Base-by-base conservation (phyloP, 345 rosid genomes). In the Moringa oleifera region DNA sequence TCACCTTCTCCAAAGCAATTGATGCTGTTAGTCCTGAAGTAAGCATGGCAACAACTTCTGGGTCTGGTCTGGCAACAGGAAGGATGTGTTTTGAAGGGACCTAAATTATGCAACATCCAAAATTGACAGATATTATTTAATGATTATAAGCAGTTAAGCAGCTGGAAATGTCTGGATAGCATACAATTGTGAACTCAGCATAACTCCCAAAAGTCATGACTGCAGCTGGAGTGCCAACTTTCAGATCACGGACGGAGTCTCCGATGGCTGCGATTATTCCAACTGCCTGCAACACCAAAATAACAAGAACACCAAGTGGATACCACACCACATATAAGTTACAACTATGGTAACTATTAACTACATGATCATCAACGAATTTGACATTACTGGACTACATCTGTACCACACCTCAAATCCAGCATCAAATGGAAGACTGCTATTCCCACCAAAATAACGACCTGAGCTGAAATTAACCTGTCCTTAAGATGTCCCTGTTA, bases 391-490 rank as follows among this genome's bases (percentile, higher is more conserved):
- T 22, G 25, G 23, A 54, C 45, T 9, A 53, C 12, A 62, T 53
- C 23, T 55, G 33, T 17, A 28, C 8, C 23, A 0, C 65, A 90
- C 98, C 96, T 93, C 98, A 75, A 93, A 93, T 66, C 98, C 98
- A 68, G 94, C 90, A 82, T 90, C 96, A 66, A 93, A 83, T 9
- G 98, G 98, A 73, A 90, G 94, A 71, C 36, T 84, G 41, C 50
- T 60, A 19, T 66, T 72, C 20, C 93, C 93, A 37, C 70, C 25
- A 63, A 92, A 93, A 80, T 89, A 93, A 68, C 90, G 84, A 51
- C 98, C 98, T 25, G 98, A 84, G 82, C 98, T 93, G 81, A 88
- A 90, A 83, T 93, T 93, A 18, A 93, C 98, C 97, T 90, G 79
- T 46, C 41, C 56, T 66, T 47, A 66, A 23, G 24, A 74, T 19